A percentile compares a stretch with the other conserved stretches of the same genome.
Evolutionary conservation across 2,329 filamentous ascomycete species (phyloP).

Genomic region (Sporothrix brasiliensis): DNA sequence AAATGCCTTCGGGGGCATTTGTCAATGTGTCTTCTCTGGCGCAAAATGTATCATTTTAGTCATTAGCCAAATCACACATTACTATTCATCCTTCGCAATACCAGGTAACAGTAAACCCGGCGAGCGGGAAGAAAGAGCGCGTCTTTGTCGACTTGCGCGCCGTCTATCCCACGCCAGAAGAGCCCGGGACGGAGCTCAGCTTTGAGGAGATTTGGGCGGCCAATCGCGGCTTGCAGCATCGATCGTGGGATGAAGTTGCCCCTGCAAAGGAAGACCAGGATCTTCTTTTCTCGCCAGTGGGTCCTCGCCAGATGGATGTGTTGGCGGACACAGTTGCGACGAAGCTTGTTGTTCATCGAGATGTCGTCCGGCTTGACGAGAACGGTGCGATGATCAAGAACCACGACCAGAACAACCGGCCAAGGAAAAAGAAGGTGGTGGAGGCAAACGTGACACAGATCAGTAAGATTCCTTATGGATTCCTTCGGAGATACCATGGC

Average conservation of each 20-base stretch:
- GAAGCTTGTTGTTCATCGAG: conserved; percentile 51
- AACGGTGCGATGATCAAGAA: conserved; percentile 54
- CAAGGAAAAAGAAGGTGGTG: conserved; percentile 75
- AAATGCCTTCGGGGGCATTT: conserved; percentile 57
- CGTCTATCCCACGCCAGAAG: conserved; percentile 77
- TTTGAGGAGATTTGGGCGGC: conserved; percentile 90
- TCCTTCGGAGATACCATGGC: no score
- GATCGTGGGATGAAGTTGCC: conserved; percentile 57
- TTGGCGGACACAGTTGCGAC: conserved; percentile 39
- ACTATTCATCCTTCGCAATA: conserved; percentile 70
- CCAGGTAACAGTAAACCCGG: conserved; percentile 80
- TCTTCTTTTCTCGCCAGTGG: conserved; percentile 35
- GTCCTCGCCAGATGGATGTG: conserved; percentile 42
- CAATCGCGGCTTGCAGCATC: conserved; percentile 69
- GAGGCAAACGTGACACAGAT: conserved; percentile 93
- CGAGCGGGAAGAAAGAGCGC: conserved; percentile 79
- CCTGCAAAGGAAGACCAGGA: conserved; percentile 5
- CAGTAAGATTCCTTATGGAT: conserved; percentile 59
- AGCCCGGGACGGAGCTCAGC: conserved; percentile 74
- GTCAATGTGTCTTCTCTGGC: conserved; percentile 43
- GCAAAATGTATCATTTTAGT: conserved; percentile 53
- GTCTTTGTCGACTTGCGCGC: conserved; percentile 85
- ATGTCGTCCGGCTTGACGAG: conserved; percentile 57
- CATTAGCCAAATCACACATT: conserved; percentile 61
- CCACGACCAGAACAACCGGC: conserved; percentile 41